phyloP scores from a whole-genome alignment of 2,329 filamentous ascomycete genomes.

The Aspergillus brasiliensis region DNA sequence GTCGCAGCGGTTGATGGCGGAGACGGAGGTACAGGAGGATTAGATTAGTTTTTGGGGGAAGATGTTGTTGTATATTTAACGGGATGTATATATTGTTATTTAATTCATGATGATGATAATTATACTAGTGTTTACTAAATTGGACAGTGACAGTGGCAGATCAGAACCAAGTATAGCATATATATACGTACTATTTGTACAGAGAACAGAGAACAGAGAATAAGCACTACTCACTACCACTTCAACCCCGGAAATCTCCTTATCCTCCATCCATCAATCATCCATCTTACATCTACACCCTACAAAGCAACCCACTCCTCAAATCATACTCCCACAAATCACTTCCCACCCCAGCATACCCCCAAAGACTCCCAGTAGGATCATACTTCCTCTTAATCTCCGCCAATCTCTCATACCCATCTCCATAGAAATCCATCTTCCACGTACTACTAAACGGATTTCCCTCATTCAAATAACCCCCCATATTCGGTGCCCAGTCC shows the following conservation, averaged over 20 bases:
- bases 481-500: constrained; percentile 26
- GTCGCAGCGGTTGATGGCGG: constrained; percentile 15
- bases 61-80: too few species aligned
- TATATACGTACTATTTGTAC: too few species aligned
- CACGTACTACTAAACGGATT: constrained; percentile 19
- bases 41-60: background rate
- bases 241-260: too few species aligned
- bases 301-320: constrained; percentile 19
- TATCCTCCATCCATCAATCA: too few species aligned
- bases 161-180: too few species aligned
- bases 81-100: too few species aligned
- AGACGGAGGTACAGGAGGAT: background rate
- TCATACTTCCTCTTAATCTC: constrained; percentile 33
- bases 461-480: constrained; percentile 30
- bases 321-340: constrained; percentile 26
- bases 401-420: constrained; percentile 30
- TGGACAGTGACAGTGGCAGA: too few species aligned
- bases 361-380: constrained; percentile 22
- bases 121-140: too few species aligned
- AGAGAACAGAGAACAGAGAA: too few species aligned
- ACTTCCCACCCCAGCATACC: constrained; percentile 22
- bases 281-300: background rate
- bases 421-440: constrained; percentile 30
- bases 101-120: too few species aligned
- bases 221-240: too few species aligned